Conservation (phyloP, 1,284 basidiomycete genomes). For the Apiotrichum gamsii region DNA sequence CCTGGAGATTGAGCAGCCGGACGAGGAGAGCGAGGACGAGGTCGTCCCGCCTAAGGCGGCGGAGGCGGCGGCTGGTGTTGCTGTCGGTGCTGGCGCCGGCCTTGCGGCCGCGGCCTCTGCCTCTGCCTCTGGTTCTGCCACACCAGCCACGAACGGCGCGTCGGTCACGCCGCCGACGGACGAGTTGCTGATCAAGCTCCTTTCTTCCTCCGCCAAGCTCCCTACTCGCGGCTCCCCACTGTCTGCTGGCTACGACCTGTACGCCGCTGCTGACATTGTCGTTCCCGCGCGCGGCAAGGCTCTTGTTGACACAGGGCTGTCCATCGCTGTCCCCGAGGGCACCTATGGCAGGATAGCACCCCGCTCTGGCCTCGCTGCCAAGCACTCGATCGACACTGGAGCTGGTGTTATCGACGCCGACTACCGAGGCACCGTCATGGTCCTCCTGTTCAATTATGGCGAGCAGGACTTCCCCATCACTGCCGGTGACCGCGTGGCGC, state of each 20-base stretch:
- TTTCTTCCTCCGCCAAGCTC: conserved; percentile 71
- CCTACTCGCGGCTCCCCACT: conserved; percentile 81
- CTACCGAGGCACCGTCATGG: conserved; percentile 85
- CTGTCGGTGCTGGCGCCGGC: neutral
- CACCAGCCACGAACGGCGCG: neutral
- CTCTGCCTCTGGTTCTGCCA: neutral
- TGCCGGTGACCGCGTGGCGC: conserved; percentile 87
- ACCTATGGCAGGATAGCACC: conserved; percentile 96
- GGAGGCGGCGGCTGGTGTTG: neutral
- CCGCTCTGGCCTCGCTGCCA: conserved; percentile 88
- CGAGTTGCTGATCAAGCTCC: conserved; percentile 71
- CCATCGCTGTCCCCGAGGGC: conserved; percentile 82
- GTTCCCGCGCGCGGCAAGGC: conserved; percentile 83
- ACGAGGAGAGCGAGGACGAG: conserved; percentile 30
- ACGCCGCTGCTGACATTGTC: conserved; percentile 71
- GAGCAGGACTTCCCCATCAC: conserved; percentile 83
- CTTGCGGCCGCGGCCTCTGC: neutral
- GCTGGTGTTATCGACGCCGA: conserved; percentile 96
- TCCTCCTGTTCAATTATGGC: conserved; percentile 90
- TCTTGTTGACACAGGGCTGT: conserved; percentile 81
- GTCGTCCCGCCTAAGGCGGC: neutral
- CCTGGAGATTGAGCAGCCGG: conserved; percentile 39
- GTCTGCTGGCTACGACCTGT: conserved; percentile 91
- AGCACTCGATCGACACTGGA: conserved; percentile 94
- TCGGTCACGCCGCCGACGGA: conserved; percentile 1